Evolutionary conservation across 2,329 filamentous ascomycete genomes (phyloP), one percentile per base, ranked within the genome.

Genomic region (Emmonsiellopsis sp.): DNA sequence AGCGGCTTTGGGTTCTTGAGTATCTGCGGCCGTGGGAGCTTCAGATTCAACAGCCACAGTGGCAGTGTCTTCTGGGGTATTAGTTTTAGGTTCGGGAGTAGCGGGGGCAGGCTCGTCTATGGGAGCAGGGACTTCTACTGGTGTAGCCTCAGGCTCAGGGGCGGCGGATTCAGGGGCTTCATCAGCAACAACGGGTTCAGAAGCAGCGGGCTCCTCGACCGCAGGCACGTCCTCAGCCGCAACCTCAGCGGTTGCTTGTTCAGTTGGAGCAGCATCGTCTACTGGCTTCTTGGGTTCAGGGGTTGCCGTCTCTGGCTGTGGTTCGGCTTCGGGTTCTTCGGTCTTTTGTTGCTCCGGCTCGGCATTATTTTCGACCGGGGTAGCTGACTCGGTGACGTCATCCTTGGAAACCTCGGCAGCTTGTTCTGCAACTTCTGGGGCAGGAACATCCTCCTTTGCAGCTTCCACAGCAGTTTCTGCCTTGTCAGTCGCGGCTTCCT

Each of bases 211-310:
- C 14, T 48, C 52, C 27, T 56, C 34, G 50, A 27, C 43, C 6
- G 49, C 13, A n/a, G 52, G 17, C 21, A 51, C 49, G 21, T 57
- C 48, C 8, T 53, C 10, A 34, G 37, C 51, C 32, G 52, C 52
- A 43, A 57, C n/a, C 42, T 59, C 52, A 2, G 45, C 34, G 3
- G 14, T 13, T 14, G 17, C 9, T 27, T 46, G 34, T 37, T 54
- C 53, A 36, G 14, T 27, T n/a, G 52, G 40, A 39, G n/a, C 52
- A 45, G 9, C 42, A 6, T 51, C 39, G 32, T 43, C 42, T 7
- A 27, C 48, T 32, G 40, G 40, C 14, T 51, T 21, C 2, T 44
- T 11, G 33, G 27, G 13, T 11, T 54, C 9, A 13, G 37, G 33
- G 34, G 2, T 13, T 17, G 40, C n/a, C 11, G 13, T 42, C 8